Evolutionary conservation across 148 eudicot species (phyloP).

Genomic region (Rhododendron vialii): DNA sequence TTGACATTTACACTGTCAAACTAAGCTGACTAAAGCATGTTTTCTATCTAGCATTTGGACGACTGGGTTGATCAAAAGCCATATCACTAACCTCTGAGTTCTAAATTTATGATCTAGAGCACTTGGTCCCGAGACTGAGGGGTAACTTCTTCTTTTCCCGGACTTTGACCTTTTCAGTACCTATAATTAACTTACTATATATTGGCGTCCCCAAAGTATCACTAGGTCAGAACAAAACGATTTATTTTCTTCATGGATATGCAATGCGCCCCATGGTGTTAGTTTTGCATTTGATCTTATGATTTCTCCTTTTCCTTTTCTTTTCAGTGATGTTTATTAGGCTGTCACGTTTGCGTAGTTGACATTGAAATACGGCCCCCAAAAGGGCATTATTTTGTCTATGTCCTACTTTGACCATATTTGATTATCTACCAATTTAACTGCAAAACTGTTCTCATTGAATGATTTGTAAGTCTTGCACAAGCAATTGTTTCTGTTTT

Average conservation of each 20-base stretch:
- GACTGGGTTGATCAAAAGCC: neutral
- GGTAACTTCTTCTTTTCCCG: neutral
- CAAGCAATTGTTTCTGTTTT: neutral
- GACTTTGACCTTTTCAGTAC: neutral
- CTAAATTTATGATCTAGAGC: neutral
- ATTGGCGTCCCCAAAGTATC: neutral
- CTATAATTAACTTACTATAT: neutral
- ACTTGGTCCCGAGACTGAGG: neutral
- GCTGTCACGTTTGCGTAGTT: neutral
- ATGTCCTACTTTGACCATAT: neutral
- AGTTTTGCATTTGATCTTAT: neutral
- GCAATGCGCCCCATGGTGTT: neutral
- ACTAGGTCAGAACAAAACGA: neutral
- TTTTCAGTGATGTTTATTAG: neutral
- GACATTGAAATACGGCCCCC: neutral
- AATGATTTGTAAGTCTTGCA: neutral
- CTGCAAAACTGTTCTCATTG: neutral
- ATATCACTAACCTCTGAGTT: neutral
- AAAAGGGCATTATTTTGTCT: neutral
- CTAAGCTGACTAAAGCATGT: neutral
- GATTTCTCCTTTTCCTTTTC: neutral
- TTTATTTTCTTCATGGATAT: neutral
- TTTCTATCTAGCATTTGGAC: neutral
- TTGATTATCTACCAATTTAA: neutral
- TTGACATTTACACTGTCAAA: neutral